Conservation (phyloP, 441 rosid genomes). For the Daphne laureola region DNA sequence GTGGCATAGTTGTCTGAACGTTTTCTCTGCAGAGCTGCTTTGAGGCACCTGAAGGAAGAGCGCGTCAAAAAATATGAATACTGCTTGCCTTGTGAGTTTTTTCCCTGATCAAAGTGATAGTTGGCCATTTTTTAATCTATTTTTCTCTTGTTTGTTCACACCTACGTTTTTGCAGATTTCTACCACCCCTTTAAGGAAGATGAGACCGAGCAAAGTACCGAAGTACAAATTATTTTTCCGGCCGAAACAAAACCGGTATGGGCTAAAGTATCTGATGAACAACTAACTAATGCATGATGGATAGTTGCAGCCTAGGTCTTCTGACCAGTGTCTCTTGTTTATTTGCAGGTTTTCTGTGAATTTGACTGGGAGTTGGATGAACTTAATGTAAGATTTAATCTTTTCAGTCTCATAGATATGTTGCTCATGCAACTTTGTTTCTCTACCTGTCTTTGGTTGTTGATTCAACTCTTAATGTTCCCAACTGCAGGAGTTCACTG, state of each 20-base stretch:
- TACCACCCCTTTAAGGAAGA: conserved; percentile 86
- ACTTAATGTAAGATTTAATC: conserved; percentile 53
- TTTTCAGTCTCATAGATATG: conserved; percentile 6
- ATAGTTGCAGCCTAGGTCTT: too few relatives aligned
- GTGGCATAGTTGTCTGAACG: too few relatives aligned
- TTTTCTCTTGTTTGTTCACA: neutral
- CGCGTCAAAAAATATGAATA: conserved; percentile 82
- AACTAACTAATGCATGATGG: neutral
- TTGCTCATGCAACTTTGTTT: conserved; percentile 2
- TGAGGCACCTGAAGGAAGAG: conserved; percentile 83
- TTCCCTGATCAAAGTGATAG: neutral
- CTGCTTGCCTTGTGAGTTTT: conserved; percentile 88
- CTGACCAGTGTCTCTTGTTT: conserved; percentile 3
- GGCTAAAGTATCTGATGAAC: conserved; percentile 13
- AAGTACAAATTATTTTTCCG: conserved; percentile 71
- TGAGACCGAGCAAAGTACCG: conserved; percentile 79
- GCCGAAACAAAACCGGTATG: conserved; percentile 70
- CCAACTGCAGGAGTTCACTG: conserved; percentile 53
- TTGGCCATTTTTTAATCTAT: neutral
- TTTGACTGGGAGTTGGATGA: conserved; percentile 92
- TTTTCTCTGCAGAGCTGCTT: conserved; percentile 62
- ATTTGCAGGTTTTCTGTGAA: conserved; percentile 78
- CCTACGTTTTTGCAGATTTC: conserved; percentile 45
- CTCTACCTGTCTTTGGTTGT: neutral
- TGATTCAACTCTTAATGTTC: conserved; percentile 10